Base-by-base conservation (phyloP, 1,284 basidiomycete species). In the Coniophora puteana region DNA sequence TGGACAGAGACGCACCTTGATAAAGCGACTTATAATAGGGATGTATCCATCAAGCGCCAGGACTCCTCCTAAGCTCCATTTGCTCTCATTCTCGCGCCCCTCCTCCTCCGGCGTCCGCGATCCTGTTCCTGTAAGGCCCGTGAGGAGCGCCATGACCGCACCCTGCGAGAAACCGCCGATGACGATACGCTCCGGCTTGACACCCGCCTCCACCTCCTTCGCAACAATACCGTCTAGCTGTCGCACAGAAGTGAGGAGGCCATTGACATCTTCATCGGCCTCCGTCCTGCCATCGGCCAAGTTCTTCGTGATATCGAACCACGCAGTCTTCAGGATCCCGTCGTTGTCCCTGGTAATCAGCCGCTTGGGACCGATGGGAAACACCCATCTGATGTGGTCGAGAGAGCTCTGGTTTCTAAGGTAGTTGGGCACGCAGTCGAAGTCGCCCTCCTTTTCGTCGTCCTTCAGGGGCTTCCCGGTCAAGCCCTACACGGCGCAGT, bases 91-190 rank as follows among this genome's bases (percentile, higher is more conserved):
- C 30, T 8, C 41, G 13, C 10, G 22, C n/a, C 28, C 24, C 28
- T 42, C 40, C 20, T 38, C 17, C 36, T 38, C 36, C 36, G 38
- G 21, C n/a, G 14, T 20, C 22, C 33, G 8, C 20, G 33, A 14
- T 25, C 75, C 61, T n/a, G n/a, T 23, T 3, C 66, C 71, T 5
- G 79, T 83, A 26, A 93, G 60, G 4, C 80, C 87, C 1, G 78
- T 80, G 31, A 90, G 63, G 17, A 90, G 66, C 10, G 79, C 71
- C 67, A 92, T 81, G 10, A 80, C 78, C 8, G 72, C 86, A 31
- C 90, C 91, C 62, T 93, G 91, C 44, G 80, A 84, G 68, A 93
- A 93, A 1, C 91, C 91, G 18, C 89, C 89, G 20, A 93, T 62
- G 8, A 92, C 68, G 49, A 85, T 80, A 35, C 77, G 73, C 41